Conservation (phyloP, 169 alveolate genomes). For the Plasmodium fragile region DNA sequence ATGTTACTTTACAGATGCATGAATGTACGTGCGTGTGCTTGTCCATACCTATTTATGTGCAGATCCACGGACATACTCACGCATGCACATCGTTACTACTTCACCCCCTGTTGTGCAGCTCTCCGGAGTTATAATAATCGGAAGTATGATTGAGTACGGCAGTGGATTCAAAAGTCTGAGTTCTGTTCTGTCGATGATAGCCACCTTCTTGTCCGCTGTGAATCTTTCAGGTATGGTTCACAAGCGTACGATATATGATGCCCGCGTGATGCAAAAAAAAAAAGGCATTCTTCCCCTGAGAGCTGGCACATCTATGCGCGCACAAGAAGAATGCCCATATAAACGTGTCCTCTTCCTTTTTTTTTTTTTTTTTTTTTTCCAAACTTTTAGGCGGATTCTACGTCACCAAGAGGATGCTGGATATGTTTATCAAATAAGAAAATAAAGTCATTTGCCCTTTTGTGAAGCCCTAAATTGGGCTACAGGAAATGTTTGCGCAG, state of each 20-base stretch:
- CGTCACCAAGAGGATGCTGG: constrained; percentile 94
- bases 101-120: constrained; percentile 23
- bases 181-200: constrained; percentile 53
- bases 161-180: constrained; percentile 46
- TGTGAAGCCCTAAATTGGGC: constrained; percentile 17
- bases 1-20: not conserved
- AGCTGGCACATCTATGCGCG: constrained; percentile 69
- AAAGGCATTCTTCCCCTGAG: not conserved
- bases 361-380: constrained; percentile 14
- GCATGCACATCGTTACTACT: not conserved
- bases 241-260: not conserved
- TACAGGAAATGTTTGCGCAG: not conserved
- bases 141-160: constrained; percentile 88
- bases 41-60: not conserved
- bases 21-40: not conserved
- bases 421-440: constrained; percentile 88
- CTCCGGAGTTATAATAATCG: constrained; percentile 90
- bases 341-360: not conserved
- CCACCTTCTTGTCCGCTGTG: constrained; percentile 75
- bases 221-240: constrained; percentile 76
- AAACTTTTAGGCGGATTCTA: constrained; percentile 92
- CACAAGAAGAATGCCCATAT: constrained; percentile 26
- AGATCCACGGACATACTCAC: not conserved
- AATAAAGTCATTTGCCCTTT: constrained; percentile 4
- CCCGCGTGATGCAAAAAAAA: not conserved